Percentiles rank a stretch among this genome's conserved stretches.
Conservation (phyloP, 2,329 filamentous ascomycete species). For the Proliferodiscus dingleyae region DNA sequence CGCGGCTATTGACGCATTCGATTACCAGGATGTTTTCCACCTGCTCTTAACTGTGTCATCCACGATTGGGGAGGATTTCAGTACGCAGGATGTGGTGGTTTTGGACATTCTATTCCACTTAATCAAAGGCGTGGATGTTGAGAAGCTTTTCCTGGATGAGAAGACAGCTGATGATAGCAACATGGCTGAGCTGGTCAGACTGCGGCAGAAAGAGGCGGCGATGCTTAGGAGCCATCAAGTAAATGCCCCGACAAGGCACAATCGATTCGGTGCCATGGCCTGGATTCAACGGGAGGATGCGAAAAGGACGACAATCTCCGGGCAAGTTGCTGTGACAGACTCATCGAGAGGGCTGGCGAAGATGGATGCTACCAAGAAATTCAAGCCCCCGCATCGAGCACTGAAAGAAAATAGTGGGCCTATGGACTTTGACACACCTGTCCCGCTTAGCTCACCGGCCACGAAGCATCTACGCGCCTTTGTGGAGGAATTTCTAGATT, state of each 20-base stretch:
- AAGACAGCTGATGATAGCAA: constrained; percentile 64
- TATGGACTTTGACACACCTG: constrained; percentile 71
- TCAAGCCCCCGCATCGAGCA: constrained; percentile 69
- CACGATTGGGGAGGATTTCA: constrained; percentile 91
- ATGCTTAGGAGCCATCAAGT: constrained; percentile 74
- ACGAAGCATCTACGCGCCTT: constrained; percentile 74
- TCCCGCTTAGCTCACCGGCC: constrained; percentile 67
- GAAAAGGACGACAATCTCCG: constrained; percentile 80
- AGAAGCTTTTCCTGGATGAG: constrained; percentile 81
- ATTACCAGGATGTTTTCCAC: constrained; percentile 85
- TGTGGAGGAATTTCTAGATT: constrained; percentile 89
- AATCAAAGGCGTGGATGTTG: constrained; percentile 80
- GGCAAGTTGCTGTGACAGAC: constrained; percentile 77
- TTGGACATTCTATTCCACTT: constrained; percentile 91
- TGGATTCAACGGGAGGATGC: constrained; percentile 88
- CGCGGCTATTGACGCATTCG: constrained; percentile 81
- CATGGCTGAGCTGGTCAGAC: constrained; percentile 64
- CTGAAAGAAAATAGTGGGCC: constrained; percentile 58
- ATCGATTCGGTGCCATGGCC: constrained; percentile 93
- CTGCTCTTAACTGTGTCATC: constrained; percentile 82
- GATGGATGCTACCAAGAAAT: constrained; percentile 88
- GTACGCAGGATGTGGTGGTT: constrained; percentile 79
- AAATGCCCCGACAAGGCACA: constrained; percentile 80
- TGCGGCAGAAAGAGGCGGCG: constrained; percentile 79
- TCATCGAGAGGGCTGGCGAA: constrained; percentile 71